A percentile compares a stretch with the other conserved stretches of the same genome.
Conservation (phyloP, 331 rosid genomes). For the Saraca asoca region DNA sequence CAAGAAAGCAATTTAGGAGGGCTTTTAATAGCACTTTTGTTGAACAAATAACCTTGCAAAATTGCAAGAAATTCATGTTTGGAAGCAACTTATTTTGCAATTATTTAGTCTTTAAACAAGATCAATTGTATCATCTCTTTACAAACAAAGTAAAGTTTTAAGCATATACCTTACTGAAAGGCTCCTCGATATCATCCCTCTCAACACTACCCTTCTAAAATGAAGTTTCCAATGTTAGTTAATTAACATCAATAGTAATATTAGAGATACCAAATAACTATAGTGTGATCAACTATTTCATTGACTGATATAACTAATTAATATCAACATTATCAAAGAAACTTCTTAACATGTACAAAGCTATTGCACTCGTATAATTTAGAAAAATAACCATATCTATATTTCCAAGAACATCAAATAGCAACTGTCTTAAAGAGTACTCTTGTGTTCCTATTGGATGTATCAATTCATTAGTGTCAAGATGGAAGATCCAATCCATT, state of each 20-base stretch:
- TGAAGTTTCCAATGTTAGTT: constrained; percentile 33
- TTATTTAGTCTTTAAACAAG: neutral
- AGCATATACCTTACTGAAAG: constrained; percentile 85
- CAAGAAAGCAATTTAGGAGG: no score
- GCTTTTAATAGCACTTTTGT: no score
- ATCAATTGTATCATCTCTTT: constrained; percentile 6
- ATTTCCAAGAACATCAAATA: constrained; percentile 79
- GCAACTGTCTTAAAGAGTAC: constrained; percentile 84
- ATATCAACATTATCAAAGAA: neutral
- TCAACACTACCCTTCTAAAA: constrained; percentile 92
- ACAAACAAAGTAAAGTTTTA: constrained; percentile 7
- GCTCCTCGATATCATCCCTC: constrained; percentile 83
- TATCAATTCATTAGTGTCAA: constrained; percentile 88
- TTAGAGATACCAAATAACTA: constrained; percentile 19
- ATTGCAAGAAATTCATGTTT: no score
- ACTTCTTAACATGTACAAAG: constrained; percentile 21
- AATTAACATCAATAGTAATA: constrained; percentile 16
- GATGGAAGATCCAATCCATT: constrained; percentile 97
- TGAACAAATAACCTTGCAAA: no score
- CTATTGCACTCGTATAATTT: constrained; percentile 70
- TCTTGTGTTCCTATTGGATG: constrained; percentile 80
- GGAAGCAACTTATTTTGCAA: no score
- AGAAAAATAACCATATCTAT: constrained; percentile 94
- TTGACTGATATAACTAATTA: constrained; percentile 5
- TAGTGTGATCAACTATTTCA: constrained; percentile 22